A percentile compares a stretch with the other conserved stretches of the same genome.
Evolutionary conservation across 2,329 filamentous ascomycete species (phyloP).

Genomic region (Diplodia scrobiculata): DNA sequence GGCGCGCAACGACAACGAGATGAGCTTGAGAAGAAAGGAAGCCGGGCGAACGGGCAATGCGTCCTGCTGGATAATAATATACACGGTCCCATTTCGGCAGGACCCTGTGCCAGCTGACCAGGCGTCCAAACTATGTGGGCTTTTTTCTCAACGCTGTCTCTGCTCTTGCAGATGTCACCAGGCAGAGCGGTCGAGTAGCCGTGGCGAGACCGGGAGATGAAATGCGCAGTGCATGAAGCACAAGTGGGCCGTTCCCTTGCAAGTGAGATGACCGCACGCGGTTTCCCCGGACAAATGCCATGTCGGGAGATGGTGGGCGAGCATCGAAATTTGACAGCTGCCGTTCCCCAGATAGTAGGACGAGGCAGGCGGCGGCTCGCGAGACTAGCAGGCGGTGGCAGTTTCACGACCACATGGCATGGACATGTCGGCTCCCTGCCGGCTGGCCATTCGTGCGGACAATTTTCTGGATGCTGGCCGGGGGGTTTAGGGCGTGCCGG

Average conservation of each 20-base stretch:
- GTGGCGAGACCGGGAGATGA: constrained; percentile 13
- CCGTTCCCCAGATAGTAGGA: constrained; percentile 6
- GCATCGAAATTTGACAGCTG: constrained; percentile 25
- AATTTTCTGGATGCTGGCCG: constrained; percentile 2
- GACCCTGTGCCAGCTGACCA: constrained; percentile 1
- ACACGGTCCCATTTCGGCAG: constrained; percentile 9
- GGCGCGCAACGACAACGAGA: neutral
- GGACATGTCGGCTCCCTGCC: neutral
- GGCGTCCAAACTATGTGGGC: constrained; percentile 19
- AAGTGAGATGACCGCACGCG: constrained; percentile 17
- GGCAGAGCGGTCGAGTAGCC: neutral
- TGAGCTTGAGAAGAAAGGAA: neutral
- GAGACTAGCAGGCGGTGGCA: constrained; percentile 9
- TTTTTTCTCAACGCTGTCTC: neutral
- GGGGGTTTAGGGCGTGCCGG: neutral
- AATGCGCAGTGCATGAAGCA: constrained; percentile 18
- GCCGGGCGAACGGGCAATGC: neutral
- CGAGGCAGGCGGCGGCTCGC: neutral
- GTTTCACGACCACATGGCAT: constrained; percentile 24
- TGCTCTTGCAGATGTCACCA: neutral
- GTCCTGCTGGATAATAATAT: constrained; percentile 2
- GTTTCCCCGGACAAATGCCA: constrained; percentile 20
- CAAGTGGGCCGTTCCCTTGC: constrained; percentile 3
- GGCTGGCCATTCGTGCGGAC: constrained; percentile 12
- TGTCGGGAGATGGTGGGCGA: constrained; percentile 5